These are phyloP conservation scores for Suillus subaureus DNA, from an alignment of 768 basidiomycete species.

Conservation along the genomic window DNA sequence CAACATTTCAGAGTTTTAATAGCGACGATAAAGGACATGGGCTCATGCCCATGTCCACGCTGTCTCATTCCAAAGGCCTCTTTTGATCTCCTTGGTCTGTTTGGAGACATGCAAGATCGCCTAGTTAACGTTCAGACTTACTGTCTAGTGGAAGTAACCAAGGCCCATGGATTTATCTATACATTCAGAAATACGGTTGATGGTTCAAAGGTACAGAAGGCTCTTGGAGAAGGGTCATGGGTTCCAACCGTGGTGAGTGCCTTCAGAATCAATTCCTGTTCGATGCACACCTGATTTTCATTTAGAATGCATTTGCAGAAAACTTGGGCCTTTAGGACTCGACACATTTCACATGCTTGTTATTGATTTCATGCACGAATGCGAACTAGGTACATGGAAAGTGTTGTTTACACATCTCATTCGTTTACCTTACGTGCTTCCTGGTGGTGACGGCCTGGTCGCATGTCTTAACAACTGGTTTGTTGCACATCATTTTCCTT, in stretches of 20 bases:
- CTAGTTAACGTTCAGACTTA: background rate
- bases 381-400: conserved; percentile 41
- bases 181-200: background rate
- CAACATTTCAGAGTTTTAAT: conserved; percentile 20
- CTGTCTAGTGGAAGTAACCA: background rate
- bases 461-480: conserved; percentile 29
- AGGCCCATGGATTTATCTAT: conserved; percentile 8
- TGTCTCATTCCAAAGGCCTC: conserved; percentile 18
- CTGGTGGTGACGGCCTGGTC: conserved; percentile 14
- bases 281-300: background rate
- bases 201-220: background rate
- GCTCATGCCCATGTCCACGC: conserved; percentile 23
- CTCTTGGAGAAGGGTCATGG: background rate
- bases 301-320: conserved; percentile 35
- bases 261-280: background rate
- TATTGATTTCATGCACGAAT: conserved; percentile 39
- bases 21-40: conserved; percentile 20
- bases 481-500: background rate
- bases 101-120: background rate
- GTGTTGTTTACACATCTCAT: conserved; percentile 37
- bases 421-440: conserved; percentile 26
- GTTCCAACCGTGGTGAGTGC: background rate
- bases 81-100: conserved; percentile 16
- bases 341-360: conserved; percentile 30
- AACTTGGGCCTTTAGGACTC: conserved; percentile 18